Evolutionary conservation across 441 rosid species (phyloP).

Genomic region (Brassica hybrid): DNA sequence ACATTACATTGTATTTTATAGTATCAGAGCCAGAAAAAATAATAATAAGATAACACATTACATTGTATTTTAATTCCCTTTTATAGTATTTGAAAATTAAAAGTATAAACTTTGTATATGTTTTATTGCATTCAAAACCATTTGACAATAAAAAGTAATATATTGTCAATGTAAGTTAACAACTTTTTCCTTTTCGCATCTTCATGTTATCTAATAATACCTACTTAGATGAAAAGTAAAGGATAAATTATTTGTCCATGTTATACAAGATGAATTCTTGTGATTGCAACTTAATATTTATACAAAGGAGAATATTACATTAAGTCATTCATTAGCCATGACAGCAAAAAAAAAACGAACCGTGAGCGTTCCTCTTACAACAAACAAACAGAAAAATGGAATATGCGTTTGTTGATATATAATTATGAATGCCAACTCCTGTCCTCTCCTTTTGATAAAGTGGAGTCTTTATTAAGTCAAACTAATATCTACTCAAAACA

Average conservation of each 20-base stretch:
- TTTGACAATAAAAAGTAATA: background rate
- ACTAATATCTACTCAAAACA: background rate
- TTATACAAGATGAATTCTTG: background rate
- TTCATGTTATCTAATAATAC: background rate
- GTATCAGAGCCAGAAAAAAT: no score
- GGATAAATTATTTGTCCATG: conserved; percentile 16
- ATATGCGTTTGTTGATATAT: background rate
- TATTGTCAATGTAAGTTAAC: background rate
- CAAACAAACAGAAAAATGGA: no score
- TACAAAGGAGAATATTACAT: conserved; percentile 5
- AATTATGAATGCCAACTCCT: background rate
- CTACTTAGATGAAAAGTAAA: background rate
- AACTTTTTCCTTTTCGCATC: background rate
- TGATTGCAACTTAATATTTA: conserved; percentile 22
- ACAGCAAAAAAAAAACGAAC: background rate
- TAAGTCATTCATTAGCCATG: background rate
- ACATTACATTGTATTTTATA: no score
- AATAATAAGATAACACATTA: no score
- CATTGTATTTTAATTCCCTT: background rate
- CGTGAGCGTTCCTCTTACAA: no score
- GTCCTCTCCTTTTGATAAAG: conserved; percentile 37
- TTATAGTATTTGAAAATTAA: background rate
- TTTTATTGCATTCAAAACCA: conserved; percentile 1
- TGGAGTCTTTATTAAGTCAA: conserved; percentile 9
- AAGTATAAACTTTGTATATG: background rate